Evolutionary conservation across 2,329 filamentous ascomycete genomes (phyloP), one percentile per base, ranked within the genome.

Genomic region (Fonsecaea multimorphosa): DNA sequence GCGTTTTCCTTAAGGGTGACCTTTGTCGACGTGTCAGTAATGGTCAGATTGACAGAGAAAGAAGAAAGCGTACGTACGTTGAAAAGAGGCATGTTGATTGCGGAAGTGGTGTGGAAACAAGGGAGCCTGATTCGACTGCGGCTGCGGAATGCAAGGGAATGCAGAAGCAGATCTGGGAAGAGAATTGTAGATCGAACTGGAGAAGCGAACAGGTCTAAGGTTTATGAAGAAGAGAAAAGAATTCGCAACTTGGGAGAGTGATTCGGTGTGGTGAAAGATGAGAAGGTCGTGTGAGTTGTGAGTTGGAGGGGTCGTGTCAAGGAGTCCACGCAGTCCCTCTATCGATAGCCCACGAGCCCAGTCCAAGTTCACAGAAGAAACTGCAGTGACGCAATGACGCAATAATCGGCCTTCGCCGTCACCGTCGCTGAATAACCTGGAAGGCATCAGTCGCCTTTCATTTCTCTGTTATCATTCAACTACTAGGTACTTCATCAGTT

Each of bases 1-100:
- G 89, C 87, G 68, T 88, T 86, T 46, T 87, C 82, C 80, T 95
- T 94, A 79, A 91, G 86, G 63, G 92, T 92, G 71, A 97, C 87
- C 93, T 97, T 56, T 6, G 9, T 55, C 44, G n/a, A n/a, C 31
- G 29, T 36, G 63, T 40, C 44, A 32, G 7, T 55, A 55, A n/a
- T 34, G 9, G 36, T 38, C 31, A 54, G 51, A 40, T n/a, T 24
- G 52, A 34, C 63, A 63, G 24, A 44, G 27, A 55, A 61, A 54
- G 34, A 19, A 9, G 2, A 27, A 11, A 16, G 72, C 74, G 32
- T 72, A 79, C 78, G 67, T 78, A 79, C 78, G 67, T 78, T 79
- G 74, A 73, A 79, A 32, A 78, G 72, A 75, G 77, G 76, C 77
- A 79, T 79, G 19, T 68, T 77, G 56, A 51, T 38, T 40, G 55